Evolutionary conservation across 495 filamentous ascomycete genomes (phyloP), one percentile per base, ranked within the genome.

Genomic region (Immersiella caudata): DNA sequence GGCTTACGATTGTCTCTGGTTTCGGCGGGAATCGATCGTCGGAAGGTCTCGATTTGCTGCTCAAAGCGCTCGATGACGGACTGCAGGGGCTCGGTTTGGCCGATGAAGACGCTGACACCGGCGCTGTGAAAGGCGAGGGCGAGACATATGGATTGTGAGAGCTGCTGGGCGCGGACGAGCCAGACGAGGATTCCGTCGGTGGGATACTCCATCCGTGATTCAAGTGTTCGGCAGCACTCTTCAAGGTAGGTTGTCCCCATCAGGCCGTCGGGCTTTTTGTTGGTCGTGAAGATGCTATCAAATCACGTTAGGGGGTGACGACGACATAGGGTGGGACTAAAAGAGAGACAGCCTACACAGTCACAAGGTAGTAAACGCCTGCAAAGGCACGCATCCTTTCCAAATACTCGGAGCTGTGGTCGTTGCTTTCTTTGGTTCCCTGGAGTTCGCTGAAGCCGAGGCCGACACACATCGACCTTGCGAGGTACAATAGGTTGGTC

Each of bases 291-390:
- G 35, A 71, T 66, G 6, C 71, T 75, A 20, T 18, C 50, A 18
- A 11, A 9, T 21, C 56, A 33, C 8, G 16, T 65, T 1, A 59
- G 66, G 21, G 2, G 14, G n/a, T n/a, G n/a, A n/a, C n/a, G n/a
- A 20, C 25, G 16, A 8, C 33, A n/a, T 29, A 40, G 21, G 2
- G 49, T 26, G 52, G 12, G 36, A 51, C 18, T 26, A n/a, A 35
- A 62, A 6, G n/a, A n/a, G 18, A 5, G 18, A 1, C 29, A 60
- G 68, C 75, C 36, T 50, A 75, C 75, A 76, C 40, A 29, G 76
- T 75, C n/a, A 73, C 69, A 14, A 76, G 51, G 33, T 78, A 78
- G 52, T 76, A 78, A 0, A 70, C 73, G n/a, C 74, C 76, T 7
- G 68, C 70, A 67, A 74, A 73, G 6, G 74, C 74, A 21, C 76